phyloP scores from a whole-genome alignment of 1,284 basidiomycete species.

The Cutaneotrichosporon cutaneum region DNA sequence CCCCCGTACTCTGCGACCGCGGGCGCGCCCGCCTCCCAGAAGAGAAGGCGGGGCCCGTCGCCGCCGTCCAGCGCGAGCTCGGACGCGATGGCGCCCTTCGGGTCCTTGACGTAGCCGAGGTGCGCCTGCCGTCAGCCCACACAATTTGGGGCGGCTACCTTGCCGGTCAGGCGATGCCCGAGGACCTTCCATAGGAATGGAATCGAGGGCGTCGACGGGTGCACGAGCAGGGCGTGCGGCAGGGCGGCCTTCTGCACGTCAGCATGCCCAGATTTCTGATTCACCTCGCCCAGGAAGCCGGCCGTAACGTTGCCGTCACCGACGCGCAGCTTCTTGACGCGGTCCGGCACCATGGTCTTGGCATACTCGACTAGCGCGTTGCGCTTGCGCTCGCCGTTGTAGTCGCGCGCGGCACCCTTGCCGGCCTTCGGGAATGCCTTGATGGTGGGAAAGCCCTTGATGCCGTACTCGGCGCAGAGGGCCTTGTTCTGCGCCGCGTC shows the following conservation, averaged over 20 bases:
- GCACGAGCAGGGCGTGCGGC: constrained; percentile 68
- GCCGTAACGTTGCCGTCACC: constrained; percentile 53
- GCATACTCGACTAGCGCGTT: constrained; percentile 75
- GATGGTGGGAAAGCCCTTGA: constrained; percentile 90
- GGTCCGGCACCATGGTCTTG: constrained; percentile 67
- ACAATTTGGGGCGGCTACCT: constrained; percentile 38
- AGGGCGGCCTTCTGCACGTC: constrained; percentile 45
- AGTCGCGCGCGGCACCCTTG: constrained; percentile 65
- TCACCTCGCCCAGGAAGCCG: constrained; percentile 43
- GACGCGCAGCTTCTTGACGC: constrained; percentile 62
- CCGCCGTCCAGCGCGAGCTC: constrained; percentile 34
- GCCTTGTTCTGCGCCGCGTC: constrained; percentile 78
- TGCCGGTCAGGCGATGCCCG: constrained; percentile 67
- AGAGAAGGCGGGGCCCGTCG: constrained; percentile 42
- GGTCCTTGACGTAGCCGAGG: constrained; percentile 68
- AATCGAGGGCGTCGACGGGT: constrained; percentile 69
- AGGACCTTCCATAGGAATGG: constrained; percentile 84
- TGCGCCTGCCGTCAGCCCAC: constrained; percentile 54
- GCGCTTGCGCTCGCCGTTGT: constrained; percentile 71
- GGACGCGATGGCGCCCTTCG: constrained; percentile 56
- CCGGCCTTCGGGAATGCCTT: constrained; percentile 78
- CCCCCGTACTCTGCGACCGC: constrained; percentile 43
- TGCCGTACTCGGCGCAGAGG: constrained; percentile 77
- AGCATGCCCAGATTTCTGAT: constrained; percentile 25
- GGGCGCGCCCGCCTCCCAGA: constrained; percentile 34